Conservation (phyloP, 1,284 basidiomycete species). For the Rhodotorula glutinis region DNA sequence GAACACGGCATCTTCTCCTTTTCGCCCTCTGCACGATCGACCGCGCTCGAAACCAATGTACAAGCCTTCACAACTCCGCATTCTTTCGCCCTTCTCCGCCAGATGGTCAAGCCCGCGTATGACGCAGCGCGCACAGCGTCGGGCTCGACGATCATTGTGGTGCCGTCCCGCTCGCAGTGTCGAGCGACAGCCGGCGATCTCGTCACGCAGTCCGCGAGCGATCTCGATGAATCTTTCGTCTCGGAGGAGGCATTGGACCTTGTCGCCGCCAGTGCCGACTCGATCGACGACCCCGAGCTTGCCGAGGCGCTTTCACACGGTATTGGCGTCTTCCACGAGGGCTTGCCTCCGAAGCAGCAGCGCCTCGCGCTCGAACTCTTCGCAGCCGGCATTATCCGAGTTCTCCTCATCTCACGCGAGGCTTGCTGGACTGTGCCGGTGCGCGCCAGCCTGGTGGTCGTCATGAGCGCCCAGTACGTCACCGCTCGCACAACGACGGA, state of each 20-base stretch:
- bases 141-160: slow-evolving; percentile 71
- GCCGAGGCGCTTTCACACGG: slow-evolving; percentile 80
- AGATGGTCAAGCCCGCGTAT: slow-evolving; percentile 89
- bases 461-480: slow-evolving; percentile 87
- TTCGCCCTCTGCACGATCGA: slow-evolving; percentile 75
- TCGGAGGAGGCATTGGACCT: slow-evolving; percentile 59
- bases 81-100: slow-evolving; percentile 80
- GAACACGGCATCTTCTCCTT: slow-evolving; percentile 68
- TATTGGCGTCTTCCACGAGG: slow-evolving; percentile 81
- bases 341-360: slow-evolving; percentile 68
- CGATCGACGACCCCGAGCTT: slow-evolving; percentile 65
- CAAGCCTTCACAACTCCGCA: slow-evolving; percentile 83
- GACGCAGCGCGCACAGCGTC: slow-evolving; percentile 55
- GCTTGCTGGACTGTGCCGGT: slow-evolving; percentile 82
- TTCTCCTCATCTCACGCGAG: slow-evolving; percentile 77
- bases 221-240: slow-evolving; percentile 55
- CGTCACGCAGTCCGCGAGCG: slow-evolving; percentile 78
- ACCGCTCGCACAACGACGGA: slow-evolving; percentile 31
- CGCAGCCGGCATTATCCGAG: slow-evolving; percentile 72
- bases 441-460: slow-evolving; percentile 72
- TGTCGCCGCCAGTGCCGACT: slow-evolving; percentile 59
- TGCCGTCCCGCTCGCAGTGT: slow-evolving; percentile 81
- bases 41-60: slow-evolving; percentile 66
- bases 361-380: slow-evolving; percentile 77
- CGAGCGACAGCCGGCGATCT: slow-evolving; percentile 74